Evolutionary conservation across 139 green algal species (phyloP), one percentile per base, ranked within the genome.

Genomic region (Coelastrella sp.): DNA sequence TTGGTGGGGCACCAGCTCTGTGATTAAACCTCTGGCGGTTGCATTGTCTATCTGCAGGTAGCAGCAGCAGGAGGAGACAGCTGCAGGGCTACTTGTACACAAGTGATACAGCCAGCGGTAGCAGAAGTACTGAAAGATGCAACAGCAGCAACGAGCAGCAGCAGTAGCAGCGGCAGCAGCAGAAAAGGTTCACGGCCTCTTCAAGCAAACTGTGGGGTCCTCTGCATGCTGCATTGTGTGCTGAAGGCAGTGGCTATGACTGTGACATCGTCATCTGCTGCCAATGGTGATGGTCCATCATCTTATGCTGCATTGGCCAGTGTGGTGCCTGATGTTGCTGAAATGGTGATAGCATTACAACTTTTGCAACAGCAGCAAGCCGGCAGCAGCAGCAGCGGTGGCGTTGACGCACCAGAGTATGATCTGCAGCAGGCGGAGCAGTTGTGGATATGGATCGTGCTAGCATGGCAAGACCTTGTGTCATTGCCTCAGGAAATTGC

Each of bases 151-250:
- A 20, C 57, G 6, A 87, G 35, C 27, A 88, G 56, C 70, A 89
- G 59, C 68, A 89, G 84, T 60, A 78, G 84, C 57, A 83, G 70
- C 70, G 68, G 65, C 49, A 82, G 57, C 49, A 58, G 22, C 58
- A 80, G 57, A 6, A 56, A 19, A 20, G n/a, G 20, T 7, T 35
- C 19, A 8, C n/a, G 85, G 68, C 85, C 85, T 20, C n/a, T 75
- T 7, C 59, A 82, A 22, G 85, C 85, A 24, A 84, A 84, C 59
- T 90, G 85, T 63, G 85, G 20, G 7, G 73, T 90, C 8, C 58
- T 90, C n/a, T 90, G 85, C 61, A 57, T 90, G 14, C 68, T 90
- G 24, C 60, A 90, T n/a, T 58, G 56, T n/a, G 49, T n/a, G 17
- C 12, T 89, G 24, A 66, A 8, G 60, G 84, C 84, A 22, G 84